These are phyloP conservation scores for Mycena citricolor DNA, from an alignment of 1,284 basidiomycete species.

Conservation along the genomic window DNA sequence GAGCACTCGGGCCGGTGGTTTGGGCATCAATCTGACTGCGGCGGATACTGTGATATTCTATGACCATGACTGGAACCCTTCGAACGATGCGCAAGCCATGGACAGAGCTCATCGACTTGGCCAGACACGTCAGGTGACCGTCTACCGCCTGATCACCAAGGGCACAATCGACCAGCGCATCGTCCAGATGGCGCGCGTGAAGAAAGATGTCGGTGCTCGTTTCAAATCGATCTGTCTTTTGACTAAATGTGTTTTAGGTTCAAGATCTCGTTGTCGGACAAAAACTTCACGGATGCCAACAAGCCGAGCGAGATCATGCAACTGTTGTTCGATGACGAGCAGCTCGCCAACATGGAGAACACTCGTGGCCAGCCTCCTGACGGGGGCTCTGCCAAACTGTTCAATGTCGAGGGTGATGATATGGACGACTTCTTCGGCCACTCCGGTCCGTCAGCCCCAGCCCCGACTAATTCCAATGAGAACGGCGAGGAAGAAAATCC, in stretches of 20 bases:
- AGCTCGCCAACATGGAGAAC: conserved; percentile 64
- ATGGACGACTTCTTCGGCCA: conserved; percentile 82
- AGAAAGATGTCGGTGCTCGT: conserved; percentile 81
- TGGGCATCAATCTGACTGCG: conserved; percentile 98
- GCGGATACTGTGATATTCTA: conserved; percentile 99
- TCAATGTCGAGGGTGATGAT: conserved; percentile 40
- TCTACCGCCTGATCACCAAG: conserved; percentile 94
- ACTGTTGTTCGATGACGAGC: conserved; percentile 93
- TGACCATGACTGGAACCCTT: conserved; percentile 99
- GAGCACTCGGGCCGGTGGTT: conserved; percentile 94
- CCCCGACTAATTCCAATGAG: conserved; percentile 22
- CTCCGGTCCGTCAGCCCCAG: conserved; percentile 26
- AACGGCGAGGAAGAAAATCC: conserved; percentile 27
- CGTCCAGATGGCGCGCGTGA: conserved; percentile 89
- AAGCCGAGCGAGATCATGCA: conserved; percentile 98
- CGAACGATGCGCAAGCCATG: conserved; percentile 99
- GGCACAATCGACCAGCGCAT: conserved; percentile 99
- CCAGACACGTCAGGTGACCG: conserved; percentile 98
- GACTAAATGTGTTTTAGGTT: conserved; percentile 52
- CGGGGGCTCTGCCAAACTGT: conserved; percentile 39
- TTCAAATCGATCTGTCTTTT: conserved; percentile 7
- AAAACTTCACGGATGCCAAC: conserved; percentile 88
- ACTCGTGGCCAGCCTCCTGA: conserved; percentile 37
- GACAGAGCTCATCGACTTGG: conserved; percentile 98
- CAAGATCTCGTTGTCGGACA: conserved; percentile 99